Conservation (phyloP, 495 filamentous ascomycete species). For the Daldinia childiae region DNA sequence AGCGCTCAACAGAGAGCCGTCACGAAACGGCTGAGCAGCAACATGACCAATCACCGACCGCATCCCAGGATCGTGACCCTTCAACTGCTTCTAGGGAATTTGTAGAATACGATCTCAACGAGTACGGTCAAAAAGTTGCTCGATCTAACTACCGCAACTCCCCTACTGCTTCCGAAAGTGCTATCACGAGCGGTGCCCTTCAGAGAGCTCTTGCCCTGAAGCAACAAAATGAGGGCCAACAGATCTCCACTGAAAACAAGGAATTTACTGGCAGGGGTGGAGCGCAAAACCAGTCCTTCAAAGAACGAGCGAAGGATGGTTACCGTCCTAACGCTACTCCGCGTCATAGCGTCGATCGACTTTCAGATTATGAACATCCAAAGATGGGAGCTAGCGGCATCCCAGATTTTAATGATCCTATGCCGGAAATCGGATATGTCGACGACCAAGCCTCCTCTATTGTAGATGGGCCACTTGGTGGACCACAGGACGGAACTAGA, state of each 20-base stretch:
- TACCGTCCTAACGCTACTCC: conserved; percentile 68
- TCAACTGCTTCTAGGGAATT: conserved; percentile 45
- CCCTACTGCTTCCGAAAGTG: conserved; percentile 59
- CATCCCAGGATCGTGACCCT: conserved; percentile 38
- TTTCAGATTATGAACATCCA: conserved; percentile 65
- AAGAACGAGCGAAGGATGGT: conserved; percentile 61
- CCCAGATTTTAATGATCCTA: conserved; percentile 66
- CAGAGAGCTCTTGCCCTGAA: conserved; percentile 59
- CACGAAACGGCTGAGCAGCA: conserved; percentile 44
- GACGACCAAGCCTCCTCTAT: conserved; percentile 61
- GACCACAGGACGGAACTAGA: conserved; percentile 40
- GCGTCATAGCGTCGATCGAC: conserved; percentile 77
- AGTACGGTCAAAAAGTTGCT: conserved; percentile 63
- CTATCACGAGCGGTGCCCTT: conserved; percentile 62
- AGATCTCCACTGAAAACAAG: conserved; percentile 16
- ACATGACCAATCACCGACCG: conserved; percentile 42
- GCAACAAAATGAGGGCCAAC: conserved; percentile 48
- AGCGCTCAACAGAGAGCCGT: conserved; percentile 49
- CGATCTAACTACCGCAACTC: conserved; percentile 52
- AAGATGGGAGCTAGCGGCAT: conserved; percentile 70
- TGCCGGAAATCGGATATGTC: conserved; percentile 73
- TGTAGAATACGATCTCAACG: conserved; percentile 62
- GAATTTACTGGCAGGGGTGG: conserved; percentile 49
- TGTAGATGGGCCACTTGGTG: conserved; percentile 49
- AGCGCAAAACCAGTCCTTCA: conserved; percentile 62